Percentiles rank a stretch among this genome's conserved stretches.
These are phyloP conservation scores for Sextonia rubra DNA, from an alignment of 164 flowering plant species.

Conservation along the genomic window DNA sequence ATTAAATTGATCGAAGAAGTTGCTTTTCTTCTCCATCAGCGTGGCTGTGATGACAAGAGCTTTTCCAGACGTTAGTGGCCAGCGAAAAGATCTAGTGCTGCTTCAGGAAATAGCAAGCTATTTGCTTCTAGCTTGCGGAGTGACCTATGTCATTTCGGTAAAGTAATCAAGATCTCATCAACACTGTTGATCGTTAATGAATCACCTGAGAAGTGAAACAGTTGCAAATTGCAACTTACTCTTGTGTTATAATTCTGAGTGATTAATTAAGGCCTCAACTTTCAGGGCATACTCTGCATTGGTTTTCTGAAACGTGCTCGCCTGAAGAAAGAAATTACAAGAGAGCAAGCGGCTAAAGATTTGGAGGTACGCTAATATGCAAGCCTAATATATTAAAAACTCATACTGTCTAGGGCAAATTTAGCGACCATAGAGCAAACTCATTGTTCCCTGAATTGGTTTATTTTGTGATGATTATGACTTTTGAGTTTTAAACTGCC, in stretches of 20 bases:
- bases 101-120: conserved; percentile 86
- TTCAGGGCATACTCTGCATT: conserved; percentile 76
- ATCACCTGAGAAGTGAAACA: not conserved
- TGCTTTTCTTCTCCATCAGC: conserved; percentile 32
- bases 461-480: too few species aligned
- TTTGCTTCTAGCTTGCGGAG: conserved; percentile 84
- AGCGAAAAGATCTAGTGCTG: conserved; percentile 42
- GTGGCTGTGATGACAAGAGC: conserved; percentile 99
- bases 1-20: not conserved
- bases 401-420: not conserved
- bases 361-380: conserved; percentile 49
- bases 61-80: conserved; percentile 47
- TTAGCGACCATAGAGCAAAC: not conserved
- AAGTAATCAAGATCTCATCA: conserved; percentile 13
- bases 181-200: not conserved
- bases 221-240: not conserved
- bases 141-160: conserved; percentile 59
- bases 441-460: not conserved
- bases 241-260: not conserved
- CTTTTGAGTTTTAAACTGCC: too few species aligned
- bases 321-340: conserved; percentile 57
- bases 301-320: conserved; percentile 83
- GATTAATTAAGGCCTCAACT: not conserved
- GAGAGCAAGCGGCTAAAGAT: conserved; percentile 75
- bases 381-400: not conserved